Percentiles rank a stretch among this genome's conserved stretches.
These are phyloP conservation scores for Sporisorium graminicola DNA, from an alignment of 1,284 basidiomycete species.

Conservation along the genomic window DNA sequence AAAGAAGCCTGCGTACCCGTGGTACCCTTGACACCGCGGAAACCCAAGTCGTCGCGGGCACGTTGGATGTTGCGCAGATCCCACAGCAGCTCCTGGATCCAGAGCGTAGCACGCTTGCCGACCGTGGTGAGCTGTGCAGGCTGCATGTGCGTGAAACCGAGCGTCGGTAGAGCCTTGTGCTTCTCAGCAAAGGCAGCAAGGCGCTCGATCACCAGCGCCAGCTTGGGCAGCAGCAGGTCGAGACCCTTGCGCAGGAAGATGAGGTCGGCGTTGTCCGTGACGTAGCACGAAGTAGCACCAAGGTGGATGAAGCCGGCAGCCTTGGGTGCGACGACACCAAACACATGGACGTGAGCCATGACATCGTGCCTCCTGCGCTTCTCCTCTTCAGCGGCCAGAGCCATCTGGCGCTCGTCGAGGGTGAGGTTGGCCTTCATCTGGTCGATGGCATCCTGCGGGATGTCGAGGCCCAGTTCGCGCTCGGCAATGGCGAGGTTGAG, in stretches of 20 bases:
- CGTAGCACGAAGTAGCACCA: slow-evolving; percentile 97
- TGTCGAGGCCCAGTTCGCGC: slow-evolving; percentile 91
- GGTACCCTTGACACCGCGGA: slow-evolving; percentile 98
- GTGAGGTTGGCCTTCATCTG: slow-evolving; percentile 92
- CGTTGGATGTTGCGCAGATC: slow-evolving; percentile 93
- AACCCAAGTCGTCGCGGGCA: slow-evolving; percentile 91
- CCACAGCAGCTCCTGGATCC: slow-evolving; percentile 95
- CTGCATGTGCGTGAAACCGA: slow-evolving; percentile 99
- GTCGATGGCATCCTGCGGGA: slow-evolving; percentile 88
- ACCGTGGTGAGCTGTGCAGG: slow-evolving; percentile 98
- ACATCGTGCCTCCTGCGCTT: slow-evolving; percentile 98
- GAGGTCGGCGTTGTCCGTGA: slow-evolving; percentile 90
- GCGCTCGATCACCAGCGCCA: slow-evolving; percentile 89
- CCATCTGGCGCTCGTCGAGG: slow-evolving; percentile 90
- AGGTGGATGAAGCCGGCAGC: slow-evolving; percentile 98
- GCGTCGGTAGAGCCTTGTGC: slow-evolving; percentile 71
- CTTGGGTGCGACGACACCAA: slow-evolving; percentile 90
- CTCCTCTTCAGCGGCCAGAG: slow-evolving; percentile 91
- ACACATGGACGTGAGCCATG: slow-evolving; percentile 99
- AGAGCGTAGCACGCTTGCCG: slow-evolving; percentile 97
- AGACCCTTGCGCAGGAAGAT: slow-evolving; percentile 94
- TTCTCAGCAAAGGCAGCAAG: slow-evolving; percentile 82
- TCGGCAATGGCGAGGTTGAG: slow-evolving; percentile 95
- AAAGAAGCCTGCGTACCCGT: slow-evolving; percentile 98
- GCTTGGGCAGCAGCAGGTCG: slow-evolving; percentile 85